Base-by-base conservation (phyloP, 371 early-diverging fungal genomes). In the Nematocida parisii region DNA sequence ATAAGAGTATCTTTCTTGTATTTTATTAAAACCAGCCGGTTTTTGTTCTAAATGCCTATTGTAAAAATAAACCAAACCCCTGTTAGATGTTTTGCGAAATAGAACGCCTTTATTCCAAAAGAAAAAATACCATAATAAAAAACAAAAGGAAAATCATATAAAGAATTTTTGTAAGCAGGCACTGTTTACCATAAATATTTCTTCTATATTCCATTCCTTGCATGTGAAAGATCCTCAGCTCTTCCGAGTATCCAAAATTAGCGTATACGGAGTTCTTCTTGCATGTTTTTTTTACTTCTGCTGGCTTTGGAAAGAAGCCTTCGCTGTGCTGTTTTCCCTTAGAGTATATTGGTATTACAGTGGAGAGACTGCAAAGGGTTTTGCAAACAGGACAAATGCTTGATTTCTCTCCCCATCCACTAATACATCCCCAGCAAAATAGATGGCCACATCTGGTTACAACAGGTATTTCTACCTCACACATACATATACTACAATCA, bases 391-490 rank as follows among this genome's bases (percentile, higher is more conserved):
- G 84, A 44, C 84, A 84, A 40, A 81, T 73, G 52, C 71, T 72
- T 4, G 71, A 72, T 22, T 70, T 82, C 22, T 66, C 60, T 5
- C 81, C 67, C 84, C 84, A 84, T 66, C 58, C 64, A 22, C 67
- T 58, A 7, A 84, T 9, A 44, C 84, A 84, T 39, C 72, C 64
- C 84, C 84, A 84, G 71, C 84, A 84, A 62, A 82, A 84, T 18
- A 84, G 73, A 77, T 84, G 84, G 7, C 84, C 84, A 58, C 84
- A 84, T 9, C 42, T 50, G 15, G 82, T 75, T 20, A 82, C 70
- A 3, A 84, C 84, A 4, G 84, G 84, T 5, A 62, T 72, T 61
- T 82, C 82, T 44, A 82, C 73, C 13, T 54, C 62, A 44, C 52
- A 74, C n/a, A 74, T 64, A 42, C 84, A 84, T 60, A 84, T 81